Evolutionary conservation across 2,329 filamentous ascomycete genomes (phyloP).

Genomic region (Aureobasidium mangrovei): DNA sequence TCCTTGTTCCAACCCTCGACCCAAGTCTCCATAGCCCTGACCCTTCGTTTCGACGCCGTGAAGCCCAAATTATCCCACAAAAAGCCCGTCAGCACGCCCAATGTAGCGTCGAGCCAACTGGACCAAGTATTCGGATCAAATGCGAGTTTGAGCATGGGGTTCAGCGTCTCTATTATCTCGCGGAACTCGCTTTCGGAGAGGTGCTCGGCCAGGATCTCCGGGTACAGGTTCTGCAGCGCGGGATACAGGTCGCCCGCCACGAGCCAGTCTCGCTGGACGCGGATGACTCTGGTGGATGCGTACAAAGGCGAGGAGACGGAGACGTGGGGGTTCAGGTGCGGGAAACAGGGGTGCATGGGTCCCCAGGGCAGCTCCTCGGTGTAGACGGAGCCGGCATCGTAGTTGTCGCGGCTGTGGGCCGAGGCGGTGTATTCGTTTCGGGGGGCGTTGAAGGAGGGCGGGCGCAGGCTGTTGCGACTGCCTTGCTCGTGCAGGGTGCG

Average conservation of each 20-base stretch:
- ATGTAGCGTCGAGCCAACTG: conserved; percentile 68
- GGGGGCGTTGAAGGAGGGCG: not conserved
- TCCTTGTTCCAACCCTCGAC: conserved; percentile 79
- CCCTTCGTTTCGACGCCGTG: conserved; percentile 62
- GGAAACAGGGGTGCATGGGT: conserved; percentile 86
- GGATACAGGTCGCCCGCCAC: conserved; percentile 81
- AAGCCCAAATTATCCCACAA: conserved; percentile 86
- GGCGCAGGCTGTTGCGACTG: conserved; percentile 22
- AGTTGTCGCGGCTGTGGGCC: not conserved
- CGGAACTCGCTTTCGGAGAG: conserved; percentile 82
- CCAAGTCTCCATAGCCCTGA: conserved; percentile 67
- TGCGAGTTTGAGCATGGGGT: conserved; percentile 63
- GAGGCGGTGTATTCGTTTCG: conserved; percentile 4
- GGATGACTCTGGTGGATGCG: conserved; percentile 74
- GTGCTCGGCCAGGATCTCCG: conserved; percentile 85
- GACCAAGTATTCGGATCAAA: conserved; percentile 71
- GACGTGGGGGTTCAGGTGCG: conserved; percentile 87
- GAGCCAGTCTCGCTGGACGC: conserved; percentile 84
- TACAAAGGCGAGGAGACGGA: conserved; percentile 67
- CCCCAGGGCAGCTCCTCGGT: conserved; percentile 76
- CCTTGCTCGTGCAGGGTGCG: conserved; percentile 24
- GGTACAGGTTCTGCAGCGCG: conserved; percentile 90
- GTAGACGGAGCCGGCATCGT: not conserved
- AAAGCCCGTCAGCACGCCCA: conserved; percentile 84
- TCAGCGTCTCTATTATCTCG: conserved; percentile 69